Base-by-base conservation (phyloP, 257 asterid genomes). In the Solanum chiquidenum region DNA sequence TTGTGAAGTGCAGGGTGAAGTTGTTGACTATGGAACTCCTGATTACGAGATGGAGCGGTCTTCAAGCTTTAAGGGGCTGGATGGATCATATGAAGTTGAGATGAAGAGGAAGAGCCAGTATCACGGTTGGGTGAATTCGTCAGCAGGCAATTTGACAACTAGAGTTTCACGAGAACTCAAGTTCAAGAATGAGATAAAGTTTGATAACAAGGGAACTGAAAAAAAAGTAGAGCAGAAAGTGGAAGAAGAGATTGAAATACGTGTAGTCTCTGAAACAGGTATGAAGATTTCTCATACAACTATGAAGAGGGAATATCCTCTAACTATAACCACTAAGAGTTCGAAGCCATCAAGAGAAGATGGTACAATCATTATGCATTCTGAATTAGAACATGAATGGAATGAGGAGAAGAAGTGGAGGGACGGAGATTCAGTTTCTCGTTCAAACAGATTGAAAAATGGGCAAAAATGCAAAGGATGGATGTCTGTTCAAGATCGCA, bases 121-220 rank as follows among this genome's bases (percentile, higher is more conserved):
- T 77, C 90, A 93, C 1, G 98, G 98, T 44, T 97, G 99, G 99
- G 95, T 97, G 91, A 90, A 88, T 42, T 93, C 94, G 3, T 91
- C 93, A 72, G 92, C 92, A 25, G 98, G 99, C 7, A 94, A 97
- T 87, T 90, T 94, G 10, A 93, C 97, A 7, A 90, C 91, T 38
- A 25, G 52, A 12, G 90, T 92, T 13, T 29, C 89, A 9, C 87
- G 88, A 1, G 80, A 89, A 85, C 16, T 95, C 72, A 88, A 90
- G 66, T 94, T 95, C 72, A 94, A 91, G 89, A 95, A 91, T 93
- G 85, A 74, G 83, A 89, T 95, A 5, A 37, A 86, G 90, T 93
- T 90, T 82, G 33, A 66, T 38, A 87, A 89, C 13, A 86, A 93
- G 38, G 99, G 98, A 25, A 89, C 88, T 6, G 74, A 80, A 4